Conservation (phyloP, 345 rosid genomes). For the rapeseed (Brassica napus) region DNA sequence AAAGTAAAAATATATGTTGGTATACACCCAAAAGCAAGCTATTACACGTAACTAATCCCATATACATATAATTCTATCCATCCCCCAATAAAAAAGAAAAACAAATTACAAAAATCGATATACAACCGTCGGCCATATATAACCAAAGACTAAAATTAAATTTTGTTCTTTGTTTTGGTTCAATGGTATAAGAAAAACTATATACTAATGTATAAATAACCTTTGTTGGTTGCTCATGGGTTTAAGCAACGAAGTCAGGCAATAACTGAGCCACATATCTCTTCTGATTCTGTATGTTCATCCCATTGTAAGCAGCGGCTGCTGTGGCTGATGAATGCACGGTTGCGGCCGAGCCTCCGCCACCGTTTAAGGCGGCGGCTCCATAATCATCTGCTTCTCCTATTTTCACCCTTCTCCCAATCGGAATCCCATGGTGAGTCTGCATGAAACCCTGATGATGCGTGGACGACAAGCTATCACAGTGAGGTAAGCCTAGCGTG, state of each 20-base stretch:
- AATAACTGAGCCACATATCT: constrained; percentile 83
- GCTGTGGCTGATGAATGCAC: constrained; percentile 36
- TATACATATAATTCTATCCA: constrained; percentile 50
- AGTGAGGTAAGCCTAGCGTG: constrained; percentile 86
- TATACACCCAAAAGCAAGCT: constrained; percentile 39
- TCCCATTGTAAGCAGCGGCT: constrained; percentile 60
- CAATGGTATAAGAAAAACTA: constrained; percentile 58
- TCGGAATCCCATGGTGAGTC: constrained; percentile 65
- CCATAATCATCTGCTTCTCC: constrained; percentile 73
- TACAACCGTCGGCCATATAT: constrained; percentile 68
- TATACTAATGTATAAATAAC: constrained; percentile 56
- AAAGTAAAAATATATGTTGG: constrained; percentile 29
- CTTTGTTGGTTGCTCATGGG: constrained; percentile 1
- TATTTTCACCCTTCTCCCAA: constrained; percentile 72
- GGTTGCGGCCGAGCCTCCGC: constrained; percentile 59
- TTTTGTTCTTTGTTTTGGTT: constrained; percentile 39
- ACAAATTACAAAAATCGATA: constrained; percentile 73
- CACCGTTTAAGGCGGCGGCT: constrained; percentile 41
- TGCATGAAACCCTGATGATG: constrained; percentile 76
- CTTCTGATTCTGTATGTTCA: constrained; percentile 81
- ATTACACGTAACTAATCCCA: constrained; percentile 37
- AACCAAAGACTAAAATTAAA: constrained; percentile 62
- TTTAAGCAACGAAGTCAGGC: constrained; percentile 87
- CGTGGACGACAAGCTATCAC: constrained; percentile 81
- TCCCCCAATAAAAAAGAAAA: constrained; percentile 44